Conservation (phyloP, 768 basidiomycete species). For the Agaricus subrufescens region DNA sequence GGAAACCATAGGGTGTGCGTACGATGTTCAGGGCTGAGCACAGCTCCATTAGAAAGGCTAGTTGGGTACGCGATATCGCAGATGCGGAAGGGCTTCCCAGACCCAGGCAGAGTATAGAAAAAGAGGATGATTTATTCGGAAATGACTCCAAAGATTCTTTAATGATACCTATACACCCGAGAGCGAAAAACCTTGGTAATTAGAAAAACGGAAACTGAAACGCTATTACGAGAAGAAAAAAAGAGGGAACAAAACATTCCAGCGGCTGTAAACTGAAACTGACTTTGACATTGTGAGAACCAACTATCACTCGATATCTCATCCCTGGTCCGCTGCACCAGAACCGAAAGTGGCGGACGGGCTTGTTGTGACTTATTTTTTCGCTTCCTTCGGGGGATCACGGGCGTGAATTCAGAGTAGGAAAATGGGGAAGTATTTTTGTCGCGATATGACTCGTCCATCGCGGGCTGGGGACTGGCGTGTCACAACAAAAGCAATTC, state of each 20-base stretch:
- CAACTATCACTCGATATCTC: slow-evolving; percentile 48
- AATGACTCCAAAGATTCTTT: slow-evolving; percentile 24
- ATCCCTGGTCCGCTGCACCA: slow-evolving; percentile 37
- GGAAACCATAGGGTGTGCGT: slow-evolving; percentile 26
- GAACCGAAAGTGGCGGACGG: slow-evolving; percentile 28
- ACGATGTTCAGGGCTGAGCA: slow-evolving; percentile 57
- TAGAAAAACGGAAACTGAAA: slow-evolving; percentile 1
- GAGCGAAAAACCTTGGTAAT: neutral
- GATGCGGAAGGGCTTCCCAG: slow-evolving; percentile 69
- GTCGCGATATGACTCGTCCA: slow-evolving; percentile 13
- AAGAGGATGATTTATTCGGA: slow-evolving; percentile 17
- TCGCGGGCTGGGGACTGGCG: slow-evolving; percentile 3
- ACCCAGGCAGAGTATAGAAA: slow-evolving; percentile 60
- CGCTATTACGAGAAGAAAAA: no score
- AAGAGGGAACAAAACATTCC: neutral
- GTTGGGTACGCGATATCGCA: slow-evolving; percentile 58
- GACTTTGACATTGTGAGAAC: slow-evolving; percentile 35
- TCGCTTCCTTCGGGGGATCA: slow-evolving; percentile 49
- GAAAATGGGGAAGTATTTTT: slow-evolving; percentile 27
- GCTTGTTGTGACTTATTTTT: slow-evolving; percentile 29
- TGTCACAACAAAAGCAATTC: no score
- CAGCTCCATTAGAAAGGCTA: slow-evolving; percentile 57
- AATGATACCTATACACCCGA: slow-evolving; percentile 27
- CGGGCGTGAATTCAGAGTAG: slow-evolving; percentile 49
- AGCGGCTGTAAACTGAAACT: neutral